phyloP scores from a whole-genome alignment of 805 yeast genomes.

The Zygosaccharomyces rouxii region DNA sequence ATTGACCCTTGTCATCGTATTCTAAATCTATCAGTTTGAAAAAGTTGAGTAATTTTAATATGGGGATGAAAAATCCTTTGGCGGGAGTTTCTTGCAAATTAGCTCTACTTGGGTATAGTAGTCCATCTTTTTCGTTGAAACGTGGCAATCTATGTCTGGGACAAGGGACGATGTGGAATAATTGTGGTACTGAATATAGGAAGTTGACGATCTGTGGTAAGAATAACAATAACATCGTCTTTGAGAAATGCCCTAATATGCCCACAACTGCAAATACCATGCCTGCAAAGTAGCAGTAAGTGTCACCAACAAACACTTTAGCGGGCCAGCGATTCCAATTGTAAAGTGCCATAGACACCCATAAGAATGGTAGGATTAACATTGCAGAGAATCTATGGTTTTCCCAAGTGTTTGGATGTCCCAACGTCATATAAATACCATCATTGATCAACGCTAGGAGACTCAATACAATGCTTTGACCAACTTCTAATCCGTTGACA shows the following conservation, averaged over 20 bases:
- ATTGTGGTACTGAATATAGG: conserved; percentile 85
- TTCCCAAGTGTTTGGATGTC: conserved; percentile 57
- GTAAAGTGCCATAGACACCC: conserved; percentile 73
- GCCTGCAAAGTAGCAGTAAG: conserved; percentile 96
- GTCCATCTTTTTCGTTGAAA: conserved; percentile 61
- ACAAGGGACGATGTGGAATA: conserved; percentile 81
- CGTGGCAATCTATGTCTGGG: conserved; percentile 93
- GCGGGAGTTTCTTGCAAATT: conserved; percentile 37
- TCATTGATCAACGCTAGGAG: conserved; percentile 72
- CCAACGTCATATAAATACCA: conserved; percentile 55
- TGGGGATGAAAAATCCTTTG: conserved; percentile 31
- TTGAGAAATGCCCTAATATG: conserved; percentile 92
- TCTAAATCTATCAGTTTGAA: conserved; percentile 46
- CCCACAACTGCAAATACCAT: conserved; percentile 98
- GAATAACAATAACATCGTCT: conserved; percentile 80
- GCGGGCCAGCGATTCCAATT: conserved; percentile 90
- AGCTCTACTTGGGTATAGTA: conserved; percentile 69
- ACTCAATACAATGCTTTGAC: conserved; percentile 81
- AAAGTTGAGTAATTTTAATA: conserved; percentile 44
- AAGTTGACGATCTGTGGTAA: conserved; percentile 91
- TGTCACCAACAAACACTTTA: conserved; percentile 92
- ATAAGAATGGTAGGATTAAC: conserved; percentile 78
- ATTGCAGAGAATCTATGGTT: conserved; percentile 80
- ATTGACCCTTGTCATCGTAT: conserved; percentile 30
- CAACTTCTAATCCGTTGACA: conserved; percentile 93